Conservation (phyloP, 31 red algal genomes). For the Bonnemaisonia californica region DNA sequence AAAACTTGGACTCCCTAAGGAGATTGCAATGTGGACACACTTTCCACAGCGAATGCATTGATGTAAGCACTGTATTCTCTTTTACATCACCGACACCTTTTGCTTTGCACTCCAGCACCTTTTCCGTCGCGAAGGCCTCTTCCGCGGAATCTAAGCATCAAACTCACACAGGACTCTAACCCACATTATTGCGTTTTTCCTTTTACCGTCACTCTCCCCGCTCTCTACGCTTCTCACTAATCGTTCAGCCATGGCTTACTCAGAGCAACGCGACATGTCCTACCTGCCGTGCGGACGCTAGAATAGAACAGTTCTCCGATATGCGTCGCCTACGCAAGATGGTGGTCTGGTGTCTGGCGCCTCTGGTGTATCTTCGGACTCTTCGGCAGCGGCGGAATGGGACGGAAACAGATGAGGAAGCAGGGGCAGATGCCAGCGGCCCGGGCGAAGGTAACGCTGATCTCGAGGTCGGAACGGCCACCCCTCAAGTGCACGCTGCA, state of each 20-base stretch:
- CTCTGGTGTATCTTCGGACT: constrained; percentile 1
- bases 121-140: no score
- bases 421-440: not conserved
- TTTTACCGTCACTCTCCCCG: not conserved
- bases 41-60: constrained; percentile 51
- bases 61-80: constrained; percentile 33
- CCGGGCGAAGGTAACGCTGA: not conserved
- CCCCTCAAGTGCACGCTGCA: no score
- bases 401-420: not conserved
- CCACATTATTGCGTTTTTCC: no score
- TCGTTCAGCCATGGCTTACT: constrained; percentile 66
- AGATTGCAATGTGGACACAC: constrained; percentile 42
- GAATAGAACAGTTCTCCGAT: constrained; percentile 58
- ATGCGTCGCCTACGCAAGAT: constrained; percentile 23
- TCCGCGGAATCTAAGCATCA: no score
- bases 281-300: constrained; percentile 41
- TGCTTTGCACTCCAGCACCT: no score
- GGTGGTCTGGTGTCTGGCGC: not conserved
- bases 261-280: constrained; percentile 57
- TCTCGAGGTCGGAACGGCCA: not conserved
- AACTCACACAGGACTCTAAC: no score
- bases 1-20: constrained; percentile 29
- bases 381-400: constrained; percentile 14
- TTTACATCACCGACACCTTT: no score
- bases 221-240: not conserved